Conservation (phyloP, 2,329 filamentous ascomycete genomes). For the Aspergillus melleus region DNA sequence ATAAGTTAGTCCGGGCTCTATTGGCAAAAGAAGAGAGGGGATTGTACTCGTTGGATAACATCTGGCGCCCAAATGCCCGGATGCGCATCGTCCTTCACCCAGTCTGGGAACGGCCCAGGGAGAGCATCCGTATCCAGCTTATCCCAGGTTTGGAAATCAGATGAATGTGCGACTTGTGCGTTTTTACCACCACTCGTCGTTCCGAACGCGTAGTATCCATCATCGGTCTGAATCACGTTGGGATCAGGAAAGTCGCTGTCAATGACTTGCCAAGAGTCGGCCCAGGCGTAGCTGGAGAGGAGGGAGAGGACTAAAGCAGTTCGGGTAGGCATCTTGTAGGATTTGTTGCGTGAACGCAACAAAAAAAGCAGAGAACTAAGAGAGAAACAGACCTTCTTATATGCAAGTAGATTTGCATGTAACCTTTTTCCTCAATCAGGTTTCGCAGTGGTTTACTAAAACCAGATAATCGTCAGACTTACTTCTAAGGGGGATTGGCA, state of each 20-base stretch:
- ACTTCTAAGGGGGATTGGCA: neutral
- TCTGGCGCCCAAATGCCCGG: slow-evolving; percentile 60
- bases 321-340: neutral
- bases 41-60: slow-evolving; percentile 46
- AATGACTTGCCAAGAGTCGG: slow-evolving; percentile 26
- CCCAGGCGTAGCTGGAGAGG: neutral
- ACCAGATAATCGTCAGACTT: neutral
- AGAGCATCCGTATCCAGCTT: slow-evolving; percentile 53
- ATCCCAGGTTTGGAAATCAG: slow-evolving; percentile 49
- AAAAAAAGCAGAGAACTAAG: neutral
- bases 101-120: slow-evolving; percentile 46
- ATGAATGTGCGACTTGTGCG: slow-evolving; percentile 54
- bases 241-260: slow-evolving; percentile 57
- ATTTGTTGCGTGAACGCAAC: neutral
- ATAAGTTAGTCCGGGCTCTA: neutral
- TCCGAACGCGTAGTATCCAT: slow-evolving; percentile 58
- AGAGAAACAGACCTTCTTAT: neutral
- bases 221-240: slow-evolving; percentile 48
- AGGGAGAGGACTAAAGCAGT: neutral
- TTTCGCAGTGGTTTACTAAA: neutral
- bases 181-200: slow-evolving; percentile 50
- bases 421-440: neutral
- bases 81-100: slow-evolving; percentile 45
- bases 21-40: neutral
- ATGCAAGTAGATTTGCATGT: neutral